Conservation (phyloP, 2,329 filamentous ascomycete species). For the Colletotrichum tamarilloi region DNA sequence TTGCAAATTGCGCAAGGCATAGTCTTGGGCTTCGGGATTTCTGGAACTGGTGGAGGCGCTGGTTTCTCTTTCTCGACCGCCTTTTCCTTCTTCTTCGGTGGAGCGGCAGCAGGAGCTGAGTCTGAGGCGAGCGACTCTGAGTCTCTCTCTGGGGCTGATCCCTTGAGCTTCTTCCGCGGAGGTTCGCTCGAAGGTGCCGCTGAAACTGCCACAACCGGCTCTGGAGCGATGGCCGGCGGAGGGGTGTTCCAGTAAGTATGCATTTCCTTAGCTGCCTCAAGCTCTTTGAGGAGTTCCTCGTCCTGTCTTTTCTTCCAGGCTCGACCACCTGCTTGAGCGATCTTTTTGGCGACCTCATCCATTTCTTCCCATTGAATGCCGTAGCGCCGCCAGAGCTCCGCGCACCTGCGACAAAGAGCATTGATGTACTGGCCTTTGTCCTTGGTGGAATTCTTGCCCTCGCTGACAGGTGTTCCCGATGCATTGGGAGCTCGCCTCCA, state of each 20-base stretch:
- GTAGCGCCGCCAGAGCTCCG: conserved; percentile 94
- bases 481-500: conserved; percentile 91
- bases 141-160: conserved; percentile 60
- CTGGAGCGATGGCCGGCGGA: conserved; percentile 43
- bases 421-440: conserved; percentile 84
- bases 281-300: conserved; percentile 86
- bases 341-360: conserved; percentile 91
- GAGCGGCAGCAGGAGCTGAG: conserved; percentile 43
- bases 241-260: conserved; percentile 55
- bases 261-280: conserved; percentile 73
- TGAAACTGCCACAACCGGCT: conserved; percentile 44
- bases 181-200: conserved; percentile 57
- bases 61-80: conserved; percentile 70
- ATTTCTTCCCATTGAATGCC: conserved; percentile 95
- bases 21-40: conserved; percentile 80
- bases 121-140: conserved; percentile 59
- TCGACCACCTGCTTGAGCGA: conserved; percentile 80
- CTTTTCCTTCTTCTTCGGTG: conserved; percentile 70
- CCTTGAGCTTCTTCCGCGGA: conserved; percentile 74
- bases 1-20: conserved; percentile 89
- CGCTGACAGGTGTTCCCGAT: conserved; percentile 75
- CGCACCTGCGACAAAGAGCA: conserved; percentile 90
- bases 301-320: conserved; percentile 91
- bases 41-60: conserved; percentile 74
- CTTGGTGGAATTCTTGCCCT: conserved; percentile 76